A percentile compares a stretch with the other conserved stretches of the same genome.
Evolutionary conservation across 2,329 filamentous ascomycete species (phyloP).

Genomic region (Tolypocladium nubicola): DNA sequence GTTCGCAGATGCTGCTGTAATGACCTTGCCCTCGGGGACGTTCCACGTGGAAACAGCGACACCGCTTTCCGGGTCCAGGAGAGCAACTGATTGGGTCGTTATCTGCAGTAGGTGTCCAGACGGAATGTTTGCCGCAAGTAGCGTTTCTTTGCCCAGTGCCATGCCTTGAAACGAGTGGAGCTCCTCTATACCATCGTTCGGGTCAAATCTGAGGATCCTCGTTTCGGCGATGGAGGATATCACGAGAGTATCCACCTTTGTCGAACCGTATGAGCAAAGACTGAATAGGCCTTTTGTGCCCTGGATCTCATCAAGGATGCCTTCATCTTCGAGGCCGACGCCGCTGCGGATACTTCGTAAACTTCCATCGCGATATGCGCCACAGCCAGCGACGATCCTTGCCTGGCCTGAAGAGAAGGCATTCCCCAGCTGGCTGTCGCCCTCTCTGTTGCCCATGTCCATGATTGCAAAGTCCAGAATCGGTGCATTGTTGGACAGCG

Average conservation of each 20-base stretch:
- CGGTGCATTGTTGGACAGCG: slow-evolving; percentile 66
- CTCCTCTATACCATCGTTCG: slow-evolving; percentile 75
- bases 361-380: slow-evolving; percentile 80
- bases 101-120: slow-evolving; percentile 63
- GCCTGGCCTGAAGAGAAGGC: slow-evolving; percentile 94
- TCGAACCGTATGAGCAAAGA: slow-evolving; percentile 39
- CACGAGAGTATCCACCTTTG: slow-evolving; percentile 58
- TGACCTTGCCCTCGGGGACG: slow-evolving; percentile 37
- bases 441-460: slow-evolving; percentile 83
- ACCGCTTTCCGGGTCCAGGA: slow-evolving; percentile 52
- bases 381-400: slow-evolving; percentile 84
- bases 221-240: slow-evolving; percentile 79
- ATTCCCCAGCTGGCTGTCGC: slow-evolving; percentile 63
- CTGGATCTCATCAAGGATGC: slow-evolving; percentile 68
- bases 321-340: slow-evolving; percentile 81
- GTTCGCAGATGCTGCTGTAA: slow-evolving; percentile 73
- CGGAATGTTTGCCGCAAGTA: slow-evolving; percentile 58
- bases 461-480: slow-evolving; percentile 91
- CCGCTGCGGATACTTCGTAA: slow-evolving; percentile 86
- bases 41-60: slow-evolving; percentile 49
- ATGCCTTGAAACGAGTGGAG: slow-evolving; percentile 66
- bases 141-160: slow-evolving; percentile 56
- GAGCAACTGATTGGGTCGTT: slow-evolving; percentile 49
- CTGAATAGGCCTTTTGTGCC: slow-evolving; percentile 66
- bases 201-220: slow-evolving; percentile 66